Evolutionary conservation across 2,329 filamentous ascomycete species (phyloP).

Genomic region (Stachybotrys chlorohalonatus): DNA sequence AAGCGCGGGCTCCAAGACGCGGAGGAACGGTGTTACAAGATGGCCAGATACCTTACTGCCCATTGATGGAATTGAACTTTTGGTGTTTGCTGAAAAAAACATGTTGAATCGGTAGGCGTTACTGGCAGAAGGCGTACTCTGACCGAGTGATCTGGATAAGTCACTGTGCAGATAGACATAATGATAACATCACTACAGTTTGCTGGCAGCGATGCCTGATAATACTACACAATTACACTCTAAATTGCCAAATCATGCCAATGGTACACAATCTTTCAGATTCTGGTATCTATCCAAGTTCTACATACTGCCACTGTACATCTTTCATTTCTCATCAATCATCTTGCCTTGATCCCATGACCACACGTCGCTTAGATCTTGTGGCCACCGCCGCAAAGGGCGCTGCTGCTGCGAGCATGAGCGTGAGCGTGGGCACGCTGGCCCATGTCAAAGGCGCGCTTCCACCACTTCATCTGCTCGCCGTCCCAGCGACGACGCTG

Average conservation of each 20-base stretch:
- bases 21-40: neutral
- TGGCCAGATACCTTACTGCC: neutral
- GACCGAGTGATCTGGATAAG: too few relatives aligned
- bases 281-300: too few relatives aligned
- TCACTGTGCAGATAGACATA: neutral
- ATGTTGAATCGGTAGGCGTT: neutral
- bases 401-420: neutral
- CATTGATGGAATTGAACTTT: neutral
- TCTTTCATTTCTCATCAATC: neutral
- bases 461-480: constrained; percentile 7
- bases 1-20: neutral
- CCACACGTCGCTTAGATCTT: neutral
- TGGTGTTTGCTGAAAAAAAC: neutral
- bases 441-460: constrained; percentile 16
- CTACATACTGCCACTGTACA: neutral
- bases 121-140: too few relatives aligned
- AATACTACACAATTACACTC: neutral
- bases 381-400: neutral
- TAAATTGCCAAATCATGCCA: too few relatives aligned
- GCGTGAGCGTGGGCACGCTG: constrained; percentile 5
- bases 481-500: constrained; percentile 18
- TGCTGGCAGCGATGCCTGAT: neutral
- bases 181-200: neutral
- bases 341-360: neutral
- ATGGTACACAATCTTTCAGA: too few relatives aligned